phyloP scores from a whole-genome alignment of 2,329 filamentous ascomycete genomes.

The Lasiodiplodia theobromae region DNA sequence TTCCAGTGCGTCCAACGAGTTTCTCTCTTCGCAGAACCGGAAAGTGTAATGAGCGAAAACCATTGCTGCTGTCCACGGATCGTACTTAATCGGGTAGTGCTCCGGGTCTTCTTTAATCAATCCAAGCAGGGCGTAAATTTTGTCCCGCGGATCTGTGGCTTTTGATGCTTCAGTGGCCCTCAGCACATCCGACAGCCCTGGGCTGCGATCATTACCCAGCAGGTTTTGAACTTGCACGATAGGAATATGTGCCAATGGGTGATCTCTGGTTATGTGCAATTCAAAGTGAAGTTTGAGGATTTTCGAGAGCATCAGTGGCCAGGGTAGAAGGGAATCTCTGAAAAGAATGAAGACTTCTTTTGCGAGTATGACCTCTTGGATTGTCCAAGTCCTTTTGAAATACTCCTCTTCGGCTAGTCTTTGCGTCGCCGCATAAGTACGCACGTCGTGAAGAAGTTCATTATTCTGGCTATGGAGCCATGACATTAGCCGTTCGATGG shows the following conservation, averaged over 20 bases:
- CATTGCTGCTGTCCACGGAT: neutral
- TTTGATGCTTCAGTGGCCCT: fast-evolving
- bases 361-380: neutral
- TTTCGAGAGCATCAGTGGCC: neutral
- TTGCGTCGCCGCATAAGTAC: no score
- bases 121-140: neutral
- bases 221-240: no score
- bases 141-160: neutral
- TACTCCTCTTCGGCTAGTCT: neutral
- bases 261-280: no score
- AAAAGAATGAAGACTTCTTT: neutral
- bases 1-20: neutral
- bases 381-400: neutral
- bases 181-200: neutral
- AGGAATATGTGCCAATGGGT: no score
- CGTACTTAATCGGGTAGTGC: neutral
- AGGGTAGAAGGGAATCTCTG: neutral
- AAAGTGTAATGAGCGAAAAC: neutral
- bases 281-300: neutral
- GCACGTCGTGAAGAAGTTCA: no score
- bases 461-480: no score
- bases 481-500: no score
- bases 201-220: neutral
- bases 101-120: neutral
- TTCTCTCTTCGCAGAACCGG: neutral